Evolutionary conservation across 176 grass and related monocot genomes (phyloP).

Genomic region (Melocanna baccifera): DNA sequence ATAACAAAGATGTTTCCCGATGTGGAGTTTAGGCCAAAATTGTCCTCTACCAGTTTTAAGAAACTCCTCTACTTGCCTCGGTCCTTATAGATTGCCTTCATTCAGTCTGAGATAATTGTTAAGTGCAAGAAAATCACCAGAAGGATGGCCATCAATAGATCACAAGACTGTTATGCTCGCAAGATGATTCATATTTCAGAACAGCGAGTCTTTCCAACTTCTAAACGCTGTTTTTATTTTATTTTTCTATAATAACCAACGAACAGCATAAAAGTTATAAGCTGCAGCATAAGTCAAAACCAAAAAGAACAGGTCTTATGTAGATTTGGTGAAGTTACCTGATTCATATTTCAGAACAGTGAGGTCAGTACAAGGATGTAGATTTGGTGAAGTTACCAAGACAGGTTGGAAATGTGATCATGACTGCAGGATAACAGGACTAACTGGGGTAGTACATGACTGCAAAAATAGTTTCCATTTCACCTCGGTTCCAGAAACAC

Average conservation of each 20-base stretch:
- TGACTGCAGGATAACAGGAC: not conserved
- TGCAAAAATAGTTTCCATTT: constrained; percentile 5
- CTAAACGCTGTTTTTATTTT: no score
- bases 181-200: not conserved
- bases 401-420: not conserved
- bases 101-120: not conserved
- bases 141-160: not conserved
- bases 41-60: not conserved
- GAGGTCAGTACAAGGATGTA: not conserved
- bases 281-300: no score
- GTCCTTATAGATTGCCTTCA: not conserved
- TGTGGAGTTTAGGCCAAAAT: not conserved
- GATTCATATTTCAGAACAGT: not conserved
- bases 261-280: no score
- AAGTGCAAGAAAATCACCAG: not conserved
- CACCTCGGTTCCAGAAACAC: not conserved
- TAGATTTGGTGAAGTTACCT: no score
- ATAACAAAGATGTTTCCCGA: not conserved
- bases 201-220: no score
- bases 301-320: no score
- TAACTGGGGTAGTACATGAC: not conserved
- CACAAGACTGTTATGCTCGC: not conserved
- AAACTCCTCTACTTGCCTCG: not conserved
- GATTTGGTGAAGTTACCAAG: not conserved
- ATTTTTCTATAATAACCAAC: no score